These are phyloP conservation scores for Sparassis latifolia DNA, from an alignment of 1,284 basidiomycete genomes.

Conservation along the genomic window DNA sequence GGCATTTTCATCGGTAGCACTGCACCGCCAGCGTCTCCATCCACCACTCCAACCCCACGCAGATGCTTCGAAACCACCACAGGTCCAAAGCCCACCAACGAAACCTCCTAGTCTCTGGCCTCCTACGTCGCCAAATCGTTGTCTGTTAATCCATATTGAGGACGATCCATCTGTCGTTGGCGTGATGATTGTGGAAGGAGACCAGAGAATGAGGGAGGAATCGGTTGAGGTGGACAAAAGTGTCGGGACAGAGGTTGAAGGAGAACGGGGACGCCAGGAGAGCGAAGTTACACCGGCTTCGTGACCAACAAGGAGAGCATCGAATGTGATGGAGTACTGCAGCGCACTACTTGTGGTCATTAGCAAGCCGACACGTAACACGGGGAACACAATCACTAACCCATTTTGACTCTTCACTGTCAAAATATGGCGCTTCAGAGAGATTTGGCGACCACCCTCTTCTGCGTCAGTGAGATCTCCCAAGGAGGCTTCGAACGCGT, in stretches of 20 bases:
- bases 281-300: conserved; percentile 88
- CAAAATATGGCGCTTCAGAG: conserved; percentile 75
- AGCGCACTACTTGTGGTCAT: conserved; percentile 33
- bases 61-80: conserved; percentile 53
- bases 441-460: conserved; percentile 75
- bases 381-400: conserved; percentile 29
- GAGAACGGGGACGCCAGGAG: conserved; percentile 58
- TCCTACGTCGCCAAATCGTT: conserved; percentile 89
- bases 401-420: conserved; percentile 50
- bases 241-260: conserved; percentile 32
- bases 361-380: no score
- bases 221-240: conserved; percentile 88
- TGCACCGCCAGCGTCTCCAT: conserved; percentile 76
- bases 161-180: conserved; percentile 37
- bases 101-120: conserved; percentile 87
- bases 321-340: conserved; percentile 77
- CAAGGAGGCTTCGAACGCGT: conserved; percentile 82
- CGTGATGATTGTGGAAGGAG: conserved; percentile 51
- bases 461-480: conserved; percentile 56
- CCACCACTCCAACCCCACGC: conserved; percentile 92
- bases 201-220: conserved; percentile 91
- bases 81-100: conserved; percentile 79
- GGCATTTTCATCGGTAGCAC: not conserved
- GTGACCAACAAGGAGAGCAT: conserved; percentile 88
- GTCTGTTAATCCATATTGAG: conserved; percentile 82